Base-by-base conservation (phyloP, 2,329 filamentous ascomycete species). In the Byssothecium circinans region DNA sequence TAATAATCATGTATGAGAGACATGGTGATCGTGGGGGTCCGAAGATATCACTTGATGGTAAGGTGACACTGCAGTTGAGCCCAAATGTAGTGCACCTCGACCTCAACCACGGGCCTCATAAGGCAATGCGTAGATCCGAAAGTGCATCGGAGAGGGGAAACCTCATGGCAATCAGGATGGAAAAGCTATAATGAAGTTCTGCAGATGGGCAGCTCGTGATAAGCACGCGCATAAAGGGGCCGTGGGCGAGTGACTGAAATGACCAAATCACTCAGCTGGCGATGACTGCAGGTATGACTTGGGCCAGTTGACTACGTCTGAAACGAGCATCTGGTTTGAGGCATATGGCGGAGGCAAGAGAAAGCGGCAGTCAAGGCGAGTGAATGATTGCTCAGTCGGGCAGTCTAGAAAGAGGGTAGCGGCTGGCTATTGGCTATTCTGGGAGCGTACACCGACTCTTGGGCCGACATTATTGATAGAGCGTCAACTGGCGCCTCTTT, bases 171-270 rank as follows among this genome's bases (percentile, higher is more conserved):
- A n/a, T n/a, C n/a, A n/a, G n/a, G n/a, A n/a, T n/a, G n/a, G n/a
- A n/a, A n/a, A n/a, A n/a, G n/a, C n/a, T n/a, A n/a, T n/a, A n/a
- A n/a, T n/a, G n/a, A n/a, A n/a, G n/a, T n/a, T n/a, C n/a, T n/a
- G n/a, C n/a, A n/a, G n/a, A n/a, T n/a, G n/a, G n/a, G n/a, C n/a
- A n/a, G n/a, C 23, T 25, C 6, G 6, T 5, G 23, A 17, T 12
- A 32, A 32, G 29, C 29, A 8, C 29, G 12, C 47, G 52, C 55
- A 58, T 58, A 54, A 58, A 58, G 49, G 55, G 53, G 53, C 39
- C 39, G 30, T 20, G 36, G 45, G 49, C 41, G 49, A 48, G 40
- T 47, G 43, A 52, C 29, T 36, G 45, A 19, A 43, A 45, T 18
- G 6, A 5, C n/a, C n/a, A n/a, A n/a, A n/a, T n/a, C 25, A 15